A percentile compares a stretch with the other conserved stretches of the same genome.
phyloP scores from a whole-genome alignment of 257 asterid genomes.

The Solanum gracilifrons region DNA sequence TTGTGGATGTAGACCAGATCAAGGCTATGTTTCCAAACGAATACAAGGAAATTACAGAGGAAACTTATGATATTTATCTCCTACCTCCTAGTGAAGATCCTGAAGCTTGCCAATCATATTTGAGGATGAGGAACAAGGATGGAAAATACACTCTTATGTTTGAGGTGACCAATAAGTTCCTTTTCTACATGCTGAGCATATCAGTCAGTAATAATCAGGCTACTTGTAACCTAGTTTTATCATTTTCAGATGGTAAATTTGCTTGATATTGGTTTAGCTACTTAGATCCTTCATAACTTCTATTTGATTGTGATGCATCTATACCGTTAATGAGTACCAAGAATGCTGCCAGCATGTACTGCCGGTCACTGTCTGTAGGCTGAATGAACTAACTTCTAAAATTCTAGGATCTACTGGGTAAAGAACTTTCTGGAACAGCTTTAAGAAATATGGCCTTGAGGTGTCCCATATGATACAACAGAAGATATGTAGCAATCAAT shows the following conservation, averaged over 20 bases:
- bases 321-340: background rate
- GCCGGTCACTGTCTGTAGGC: background rate
- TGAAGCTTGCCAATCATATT: slow-evolving; percentile 95
- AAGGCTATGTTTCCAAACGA: slow-evolving; percentile 62
- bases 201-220: background rate
- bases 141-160: slow-evolving; percentile 98
- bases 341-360: background rate
- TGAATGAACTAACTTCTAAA: background rate
- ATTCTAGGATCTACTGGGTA: background rate
- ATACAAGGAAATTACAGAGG: slow-evolving; percentile 59
- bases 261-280: background rate
- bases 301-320: background rate
- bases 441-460: background rate
- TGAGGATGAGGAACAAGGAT: slow-evolving; percentile 97
- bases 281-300: background rate
- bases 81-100: slow-evolving; percentile 99
- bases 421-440: background rate
- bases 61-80: slow-evolving; percentile 95
- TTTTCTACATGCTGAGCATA: background rate
- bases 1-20: slow-evolving; percentile 62
- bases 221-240: background rate
- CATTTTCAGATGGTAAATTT: background rate
- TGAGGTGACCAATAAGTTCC: slow-evolving; percentile 50
- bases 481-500: background rate
- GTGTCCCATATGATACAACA: background rate